Conservation (phyloP, 306 rosid genomes). For the Quercus bicolor region DNA sequence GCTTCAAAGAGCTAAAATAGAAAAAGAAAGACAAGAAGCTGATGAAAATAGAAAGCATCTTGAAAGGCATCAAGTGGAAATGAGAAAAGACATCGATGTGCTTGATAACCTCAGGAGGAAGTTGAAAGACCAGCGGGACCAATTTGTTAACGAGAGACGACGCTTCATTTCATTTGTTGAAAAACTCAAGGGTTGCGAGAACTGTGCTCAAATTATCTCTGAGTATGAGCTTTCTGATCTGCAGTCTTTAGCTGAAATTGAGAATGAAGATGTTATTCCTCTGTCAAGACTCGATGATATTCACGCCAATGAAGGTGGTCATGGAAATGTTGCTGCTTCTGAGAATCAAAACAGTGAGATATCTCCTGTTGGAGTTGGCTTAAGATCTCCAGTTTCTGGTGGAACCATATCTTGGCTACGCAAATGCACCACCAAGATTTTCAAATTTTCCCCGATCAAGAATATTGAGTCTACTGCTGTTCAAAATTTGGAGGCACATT, state of each 20-base stretch:
- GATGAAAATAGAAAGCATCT: slow-evolving; percentile 64
- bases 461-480: slow-evolving; percentile 45
- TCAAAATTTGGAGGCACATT: slow-evolving; percentile 33
- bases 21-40: slow-evolving; percentile 67
- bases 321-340: slow-evolving; percentile 36
- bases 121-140: slow-evolving; percentile 73
- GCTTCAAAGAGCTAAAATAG: slow-evolving; percentile 67
- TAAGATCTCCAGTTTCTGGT: slow-evolving; percentile 58
- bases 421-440: slow-evolving; percentile 84
- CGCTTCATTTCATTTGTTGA: slow-evolving; percentile 66
- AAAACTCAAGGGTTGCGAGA: slow-evolving; percentile 60
- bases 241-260: slow-evolving; percentile 55
- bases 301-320: slow-evolving; percentile 37
- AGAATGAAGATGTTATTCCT: slow-evolving; percentile 57
- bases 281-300: slow-evolving; percentile 47
- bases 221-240: slow-evolving; percentile 75
- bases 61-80: slow-evolving; percentile 73
- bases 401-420: slow-evolving; percentile 85
- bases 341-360: slow-evolving; percentile 41
- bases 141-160: slow-evolving; percentile 66
- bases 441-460: slow-evolving; percentile 65
- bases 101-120: slow-evolving; percentile 70
- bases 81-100: slow-evolving; percentile 75
- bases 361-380: slow-evolving; percentile 36
- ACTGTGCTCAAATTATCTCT: slow-evolving; percentile 67